phyloP scores from a whole-genome alignment of 1,284 basidiomycete genomes.

The Puccinia coronata region DNA sequence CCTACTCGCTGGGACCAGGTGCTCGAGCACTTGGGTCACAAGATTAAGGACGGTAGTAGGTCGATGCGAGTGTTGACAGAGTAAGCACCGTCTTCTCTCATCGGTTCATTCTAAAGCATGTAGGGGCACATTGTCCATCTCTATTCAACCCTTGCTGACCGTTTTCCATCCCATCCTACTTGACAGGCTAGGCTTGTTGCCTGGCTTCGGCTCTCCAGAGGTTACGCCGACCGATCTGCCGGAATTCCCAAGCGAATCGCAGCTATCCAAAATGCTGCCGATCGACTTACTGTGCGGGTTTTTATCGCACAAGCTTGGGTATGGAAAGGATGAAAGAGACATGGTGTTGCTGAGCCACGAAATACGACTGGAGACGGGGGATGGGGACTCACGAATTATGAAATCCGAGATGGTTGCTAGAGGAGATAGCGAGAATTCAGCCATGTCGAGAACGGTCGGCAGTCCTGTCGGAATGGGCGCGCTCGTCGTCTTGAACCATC shows the following conservation, averaged over 20 bases:
- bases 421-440: constrained; percentile 63
- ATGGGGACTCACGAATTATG: constrained; percentile 71
- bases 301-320: constrained; percentile 74
- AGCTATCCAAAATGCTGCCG: constrained; percentile 64
- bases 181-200: constrained; percentile 59
- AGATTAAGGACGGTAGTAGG: constrained; percentile 51
- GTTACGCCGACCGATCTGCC: constrained; percentile 50
- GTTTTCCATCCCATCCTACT: not conserved
- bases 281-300: constrained; percentile 77
- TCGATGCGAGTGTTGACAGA: constrained; percentile 58
- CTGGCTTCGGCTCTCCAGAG: constrained; percentile 50
- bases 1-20: constrained; percentile 53
- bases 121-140: constrained; percentile 52
- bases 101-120: constrained; percentile 55
- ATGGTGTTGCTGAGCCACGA: constrained; percentile 86
- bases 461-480: constrained; percentile 79
- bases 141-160: no score
- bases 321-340: constrained; percentile 74
- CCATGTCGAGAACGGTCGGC: constrained; percentile 88
- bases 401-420: constrained; percentile 60
- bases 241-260: constrained; percentile 61
- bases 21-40: constrained; percentile 55
- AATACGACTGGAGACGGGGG: constrained; percentile 63
- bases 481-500: constrained; percentile 71
- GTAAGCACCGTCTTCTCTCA: constrained; percentile 52